A percentile compares a stretch with the other conserved stretches of the same genome.
These are phyloP conservation scores for Malassezia dermatis DNA, from an alignment of 1,284 basidiomycete species.

Conservation along the genomic window DNA sequence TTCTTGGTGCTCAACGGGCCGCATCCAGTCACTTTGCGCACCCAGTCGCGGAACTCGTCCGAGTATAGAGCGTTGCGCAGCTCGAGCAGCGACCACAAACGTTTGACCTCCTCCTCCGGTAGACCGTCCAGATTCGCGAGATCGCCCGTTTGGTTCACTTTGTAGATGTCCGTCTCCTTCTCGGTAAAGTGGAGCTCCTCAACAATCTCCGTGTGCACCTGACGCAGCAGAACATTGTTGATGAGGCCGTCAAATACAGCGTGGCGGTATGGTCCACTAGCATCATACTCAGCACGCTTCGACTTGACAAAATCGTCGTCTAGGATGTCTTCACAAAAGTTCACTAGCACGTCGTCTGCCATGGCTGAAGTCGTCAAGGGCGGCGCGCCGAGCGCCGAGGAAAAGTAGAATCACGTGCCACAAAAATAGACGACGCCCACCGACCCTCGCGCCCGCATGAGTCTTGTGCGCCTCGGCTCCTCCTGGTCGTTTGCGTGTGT, in stretches of 20 bases:
- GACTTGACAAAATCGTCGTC: slow-evolving; percentile 15
- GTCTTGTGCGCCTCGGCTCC: background rate
- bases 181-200: slow-evolving; percentile 79
- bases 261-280: slow-evolving; percentile 64
- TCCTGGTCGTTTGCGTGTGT: background rate
- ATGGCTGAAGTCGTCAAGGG: slow-evolving; percentile 1
- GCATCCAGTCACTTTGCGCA: slow-evolving; percentile 81
- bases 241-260: slow-evolving; percentile 72
- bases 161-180: slow-evolving; percentile 99
- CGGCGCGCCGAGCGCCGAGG: background rate
- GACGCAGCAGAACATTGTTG: slow-evolving; percentile 65
- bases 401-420: background rate
- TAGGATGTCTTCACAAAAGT: slow-evolving; percentile 28
- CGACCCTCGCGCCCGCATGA: background rate
- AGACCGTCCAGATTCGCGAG: slow-evolving; percentile 83
- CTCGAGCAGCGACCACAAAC: slow-evolving; percentile 51
- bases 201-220: slow-evolving; percentile 69
- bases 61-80: slow-evolving; percentile 92
- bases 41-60: slow-evolving; percentile 66
- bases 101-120: slow-evolving; percentile 29
- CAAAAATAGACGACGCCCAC: slow-evolving; percentile 3
- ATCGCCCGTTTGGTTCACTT: slow-evolving; percentile 93
- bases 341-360: slow-evolving; percentile 15
- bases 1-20: slow-evolving; percentile 79
- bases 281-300: slow-evolving; percentile 26